These are phyloP conservation scores for Heliocybe sulcata DNA, from an alignment of 1,284 basidiomycete genomes.

Conservation along the genomic window DNA sequence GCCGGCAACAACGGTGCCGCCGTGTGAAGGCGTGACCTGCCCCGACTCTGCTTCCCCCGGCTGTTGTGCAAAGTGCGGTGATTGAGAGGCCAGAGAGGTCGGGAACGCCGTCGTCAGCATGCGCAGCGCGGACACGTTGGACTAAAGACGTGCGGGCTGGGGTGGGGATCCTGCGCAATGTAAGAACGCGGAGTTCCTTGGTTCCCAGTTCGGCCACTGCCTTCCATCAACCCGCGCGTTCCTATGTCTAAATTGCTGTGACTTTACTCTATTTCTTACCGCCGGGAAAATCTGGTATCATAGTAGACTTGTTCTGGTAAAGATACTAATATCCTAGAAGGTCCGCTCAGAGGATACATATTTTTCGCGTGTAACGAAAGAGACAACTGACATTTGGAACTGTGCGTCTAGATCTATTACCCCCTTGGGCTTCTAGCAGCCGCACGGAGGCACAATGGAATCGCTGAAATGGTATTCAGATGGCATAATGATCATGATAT, in stretches of 20 bases:
- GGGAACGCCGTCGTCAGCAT: slow-evolving; percentile 29
- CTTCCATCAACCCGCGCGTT: not conserved
- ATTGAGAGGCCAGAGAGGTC: slow-evolving; percentile 23
- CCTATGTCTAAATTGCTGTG: not conserved
- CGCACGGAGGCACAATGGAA: not conserved
- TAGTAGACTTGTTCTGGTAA: not conserved
- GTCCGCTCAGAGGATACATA: no score
- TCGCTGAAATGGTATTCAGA: not conserved
- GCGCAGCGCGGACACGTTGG: slow-evolving; percentile 6
- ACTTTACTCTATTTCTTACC: not conserved
- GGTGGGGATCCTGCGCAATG: not conserved
- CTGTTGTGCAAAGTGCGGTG: slow-evolving; percentile 18
- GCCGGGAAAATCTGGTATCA: not conserved
- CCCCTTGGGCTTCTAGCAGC: not conserved
- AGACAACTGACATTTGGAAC: not conserved
- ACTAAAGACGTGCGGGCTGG: not conserved
- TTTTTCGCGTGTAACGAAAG: no score
- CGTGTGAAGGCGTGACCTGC: slow-evolving; percentile 46
- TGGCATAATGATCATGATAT: not conserved
- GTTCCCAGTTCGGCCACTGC: not conserved
- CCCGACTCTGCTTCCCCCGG: slow-evolving; percentile 27
- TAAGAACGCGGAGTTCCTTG: not conserved
- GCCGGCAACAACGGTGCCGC: slow-evolving; percentile 41
- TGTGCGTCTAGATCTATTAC: not conserved
- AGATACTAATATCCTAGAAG: not conserved